A percentile compares a stretch with the other conserved stretches of the same genome.
Conservation (phyloP, 163 green algal species). For the Volvox carteri region DNA sequence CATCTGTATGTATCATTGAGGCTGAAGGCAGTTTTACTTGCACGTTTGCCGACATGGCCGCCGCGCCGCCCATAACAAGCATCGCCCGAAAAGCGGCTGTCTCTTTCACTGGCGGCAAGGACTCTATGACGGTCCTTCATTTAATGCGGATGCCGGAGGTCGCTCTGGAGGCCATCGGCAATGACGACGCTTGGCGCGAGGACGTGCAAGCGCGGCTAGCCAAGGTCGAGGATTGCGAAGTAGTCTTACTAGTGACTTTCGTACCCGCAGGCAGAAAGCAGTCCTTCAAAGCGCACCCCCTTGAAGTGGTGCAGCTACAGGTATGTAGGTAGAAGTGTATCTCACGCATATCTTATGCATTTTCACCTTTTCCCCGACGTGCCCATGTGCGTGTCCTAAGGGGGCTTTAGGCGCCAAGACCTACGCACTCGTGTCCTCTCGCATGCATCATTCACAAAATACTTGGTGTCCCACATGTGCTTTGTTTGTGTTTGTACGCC, state of each 20-base stretch:
- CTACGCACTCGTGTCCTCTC: too few species aligned
- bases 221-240: neutral
- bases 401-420: too few species aligned
- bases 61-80: neutral
- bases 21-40: slow-evolving; percentile 13
- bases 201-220: neutral
- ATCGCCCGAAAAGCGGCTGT: slow-evolving; percentile 22
- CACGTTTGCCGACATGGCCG: neutral
- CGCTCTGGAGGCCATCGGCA: neutral
- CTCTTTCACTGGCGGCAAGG: slow-evolving; percentile 60
- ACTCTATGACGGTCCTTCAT: slow-evolving; percentile 31
- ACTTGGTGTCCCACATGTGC: too few species aligned
- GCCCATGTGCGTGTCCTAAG: too few species aligned
- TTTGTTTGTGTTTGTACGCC: too few species aligned
- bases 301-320: slow-evolving; percentile 39
- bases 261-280: slow-evolving; percentile 3
- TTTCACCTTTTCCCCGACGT: too few species aligned
- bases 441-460: too few species aligned
- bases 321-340: too few species aligned
- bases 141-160: neutral
- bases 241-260: slow-evolving; percentile 49
- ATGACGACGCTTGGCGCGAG: neutral
- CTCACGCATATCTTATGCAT: too few species aligned
- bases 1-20: too few species aligned
- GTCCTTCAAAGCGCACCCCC: slow-evolving; percentile 54